Evolutionary conservation across 2,329 filamentous ascomycete species (phyloP).

Genomic region (Hymenoscyphus fraxineus): DNA sequence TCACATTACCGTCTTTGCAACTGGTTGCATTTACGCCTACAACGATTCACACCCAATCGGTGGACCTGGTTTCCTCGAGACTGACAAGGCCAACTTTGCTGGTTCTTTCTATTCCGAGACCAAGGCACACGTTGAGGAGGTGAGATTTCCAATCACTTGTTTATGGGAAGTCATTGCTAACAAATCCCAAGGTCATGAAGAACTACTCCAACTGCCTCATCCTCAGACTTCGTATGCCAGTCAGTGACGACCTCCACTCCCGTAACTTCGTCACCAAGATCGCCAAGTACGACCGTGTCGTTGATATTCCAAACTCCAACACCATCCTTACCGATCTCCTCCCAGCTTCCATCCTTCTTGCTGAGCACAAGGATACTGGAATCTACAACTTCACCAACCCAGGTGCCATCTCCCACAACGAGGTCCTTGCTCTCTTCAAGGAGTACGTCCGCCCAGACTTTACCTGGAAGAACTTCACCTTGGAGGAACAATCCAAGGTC

Average conservation of each 20-base stretch:
- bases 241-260: constrained; percentile 62
- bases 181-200: constrained; percentile 51
- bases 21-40: constrained; percentile 65
- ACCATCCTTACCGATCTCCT: constrained; percentile 63
- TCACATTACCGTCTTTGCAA: constrained; percentile 64
- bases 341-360: constrained; percentile 56
- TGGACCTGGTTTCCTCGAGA: constrained; percentile 57
- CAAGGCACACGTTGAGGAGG: constrained; percentile 62
- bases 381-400: constrained; percentile 71
- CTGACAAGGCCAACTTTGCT: constrained; percentile 59
- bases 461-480: constrained; percentile 61
- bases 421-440: constrained; percentile 60
- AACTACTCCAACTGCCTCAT: constrained; percentile 59
- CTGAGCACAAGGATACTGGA: constrained; percentile 58
- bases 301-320: constrained; percentile 67
- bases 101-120: constrained; percentile 67
- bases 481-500: constrained; percentile 64
- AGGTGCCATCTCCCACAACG: constrained; percentile 67
- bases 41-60: constrained; percentile 57
- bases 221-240: constrained; percentile 65
- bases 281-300: constrained; percentile 58
- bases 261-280: constrained; percentile 71
- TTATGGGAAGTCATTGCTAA: constrained; percentile 12
- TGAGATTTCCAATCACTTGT: constrained; percentile 34
- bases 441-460: constrained; percentile 59